Evolutionary conservation across 257 asterid genomes (phyloP).

Genomic region (Paraleonurus japonicus): DNA sequence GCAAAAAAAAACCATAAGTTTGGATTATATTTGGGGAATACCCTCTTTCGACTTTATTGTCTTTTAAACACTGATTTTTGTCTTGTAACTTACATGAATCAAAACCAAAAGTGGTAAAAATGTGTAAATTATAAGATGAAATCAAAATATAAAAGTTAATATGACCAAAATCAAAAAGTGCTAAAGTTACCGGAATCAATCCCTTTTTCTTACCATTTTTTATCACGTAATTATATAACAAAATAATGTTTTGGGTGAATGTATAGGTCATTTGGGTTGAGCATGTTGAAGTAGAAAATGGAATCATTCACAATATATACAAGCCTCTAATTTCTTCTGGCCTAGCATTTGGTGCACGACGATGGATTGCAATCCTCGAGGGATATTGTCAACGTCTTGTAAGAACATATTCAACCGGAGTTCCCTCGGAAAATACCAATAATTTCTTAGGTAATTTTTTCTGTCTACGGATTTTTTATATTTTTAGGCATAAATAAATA

Average conservation of each 20-base stretch:
- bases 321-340: conserved; percentile 47
- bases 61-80: no score
- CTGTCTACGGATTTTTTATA: not conserved
- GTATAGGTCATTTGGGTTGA: conserved; percentile 61
- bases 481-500: not conserved
- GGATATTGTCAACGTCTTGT: conserved; percentile 47
- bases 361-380: conserved; percentile 50
- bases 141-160: no score
- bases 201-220: not conserved
- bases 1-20: no score
- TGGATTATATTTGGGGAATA: no score
- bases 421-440: conserved; percentile 8
- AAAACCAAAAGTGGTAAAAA: no score
- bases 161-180: no score
- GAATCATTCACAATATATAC: conserved; percentile 30
- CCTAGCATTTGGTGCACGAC: conserved; percentile 56
- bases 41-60: no score
- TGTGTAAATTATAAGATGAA: no score
- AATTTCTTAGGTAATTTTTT: conserved; percentile 18
- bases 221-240: no score
- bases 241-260: not conserved
- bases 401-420: not conserved
- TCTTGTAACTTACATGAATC: no score
- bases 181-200: no score
- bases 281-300: conserved; percentile 46